A percentile compares a stretch with the other conserved stretches of the same genome.
Evolutionary conservation across 1,284 basidiomycete genomes (phyloP).

Genomic region (Meripilus lineatus): DNA sequence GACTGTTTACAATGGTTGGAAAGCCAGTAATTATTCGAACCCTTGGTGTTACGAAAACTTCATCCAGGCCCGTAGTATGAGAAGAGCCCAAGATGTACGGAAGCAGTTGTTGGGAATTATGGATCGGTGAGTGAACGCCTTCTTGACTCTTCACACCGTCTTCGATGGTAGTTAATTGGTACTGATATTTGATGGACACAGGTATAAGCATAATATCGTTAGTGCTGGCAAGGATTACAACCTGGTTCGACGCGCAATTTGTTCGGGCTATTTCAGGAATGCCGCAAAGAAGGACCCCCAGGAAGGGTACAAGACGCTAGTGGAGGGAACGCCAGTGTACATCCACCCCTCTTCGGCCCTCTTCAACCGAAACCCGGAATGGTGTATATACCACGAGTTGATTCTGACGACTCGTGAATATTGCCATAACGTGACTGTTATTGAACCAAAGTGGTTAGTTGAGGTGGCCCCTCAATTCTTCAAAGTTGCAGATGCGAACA

Average conservation of each 20-base stretch:
- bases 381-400: constrained; percentile 75
- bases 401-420: constrained; percentile 83
- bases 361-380: constrained; percentile 89
- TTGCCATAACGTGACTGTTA: constrained; percentile 93
- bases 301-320: constrained; percentile 97
- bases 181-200: constrained; percentile 22
- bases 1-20: constrained; percentile 99
- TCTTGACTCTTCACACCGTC: background rate
- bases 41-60: constrained; percentile 99
- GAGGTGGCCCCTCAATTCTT: constrained; percentile 99
- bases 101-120: constrained; percentile 98
- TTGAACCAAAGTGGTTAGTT: constrained; percentile 98
- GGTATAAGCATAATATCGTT: constrained; percentile 94
- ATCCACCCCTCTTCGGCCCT: constrained; percentile 97
- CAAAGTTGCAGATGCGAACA: constrained; percentile 92
- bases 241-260: constrained; percentile 91
- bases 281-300: constrained; percentile 95
- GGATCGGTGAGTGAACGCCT: constrained; percentile 75
- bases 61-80: constrained; percentile 95
- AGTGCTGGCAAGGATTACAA: constrained; percentile 93
- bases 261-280: constrained; percentile 94
- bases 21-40: constrained; percentile 89
- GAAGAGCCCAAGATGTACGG: constrained; percentile 95
- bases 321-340: constrained; percentile 96
- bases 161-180: constrained; percentile 1